Base-by-base conservation (phyloP, 2,329 filamentous ascomycete genomes). In the Epichloe gansuensis region DNA sequence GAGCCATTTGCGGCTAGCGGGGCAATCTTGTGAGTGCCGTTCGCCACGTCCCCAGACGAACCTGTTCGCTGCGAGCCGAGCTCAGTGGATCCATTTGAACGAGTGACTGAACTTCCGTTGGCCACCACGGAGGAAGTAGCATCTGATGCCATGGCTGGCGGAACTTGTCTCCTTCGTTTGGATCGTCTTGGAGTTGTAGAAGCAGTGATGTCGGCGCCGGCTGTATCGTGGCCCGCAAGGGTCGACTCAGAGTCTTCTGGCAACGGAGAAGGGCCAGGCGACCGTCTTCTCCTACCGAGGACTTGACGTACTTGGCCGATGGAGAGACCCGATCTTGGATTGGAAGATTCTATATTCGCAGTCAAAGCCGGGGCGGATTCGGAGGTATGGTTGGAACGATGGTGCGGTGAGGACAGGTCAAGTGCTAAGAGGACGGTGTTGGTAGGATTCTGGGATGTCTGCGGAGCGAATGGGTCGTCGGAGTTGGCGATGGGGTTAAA, bases 381-480 rank as follows among this genome's bases (percentile, higher is more conserved):
- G 55, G 57, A 51, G 54, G 56, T 54, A 56, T 55, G 55, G 52
- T 58, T 54, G 53, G 60, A 52, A 54, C 47, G 55, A 56, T 51
- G 35, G 51, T 56, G 57, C 58, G 58, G 58, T 56, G 56, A 49
- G 51, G 58, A 51, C 51, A 56, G 58, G 46, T 57, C 54, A 60
- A 66, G 68, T 63, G 70, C 68, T 64, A 73, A 72, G 67, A 68
- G 56, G 58, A 65, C 66, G 61, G 70, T 69, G 71, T 67, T 72
- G 63, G 73, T 64, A 68, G 76, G 63, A 67, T 68, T 67, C 63
- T 70, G 66, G 61, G 73, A 68, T 68, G 71, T 67, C 59, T 71
- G 76, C 74, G 78, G 74, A 66, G 71, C 74, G 71, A 76, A 68
- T 75, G 79, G 77, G 74, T 76, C 69, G 81, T 82, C 83, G 80